Percentiles rank a stretch among this genome's conserved stretches.
Evolutionary conservation across 169 alveolate genomes (phyloP).

Genomic region (Eimeria nieschulzi): DNA sequence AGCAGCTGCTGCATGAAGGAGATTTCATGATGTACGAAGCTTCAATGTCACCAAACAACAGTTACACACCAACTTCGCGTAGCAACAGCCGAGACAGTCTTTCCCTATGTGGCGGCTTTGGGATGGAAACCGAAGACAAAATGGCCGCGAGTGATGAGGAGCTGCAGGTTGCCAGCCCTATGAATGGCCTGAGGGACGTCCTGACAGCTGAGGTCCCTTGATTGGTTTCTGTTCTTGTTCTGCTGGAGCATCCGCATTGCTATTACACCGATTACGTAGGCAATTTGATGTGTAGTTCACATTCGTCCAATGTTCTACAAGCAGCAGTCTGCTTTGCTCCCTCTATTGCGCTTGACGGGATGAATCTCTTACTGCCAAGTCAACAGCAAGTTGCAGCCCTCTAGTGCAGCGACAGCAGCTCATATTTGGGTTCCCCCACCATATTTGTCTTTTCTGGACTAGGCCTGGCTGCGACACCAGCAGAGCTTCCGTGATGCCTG

Average conservation of each 20-base stretch:
- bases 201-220: constrained; percentile 61
- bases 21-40: constrained; percentile 21
- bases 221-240: background rate
- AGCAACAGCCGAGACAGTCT: constrained; percentile 50
- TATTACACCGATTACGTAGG: background rate
- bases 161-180: constrained; percentile 61
- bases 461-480: too few species aligned
- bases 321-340: constrained; percentile 1
- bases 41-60: constrained; percentile 22
- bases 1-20: constrained; percentile 7
- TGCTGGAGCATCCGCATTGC: background rate
- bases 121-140: constrained; percentile 58
- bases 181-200: constrained; percentile 50
- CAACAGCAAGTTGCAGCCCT: too few species aligned
- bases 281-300: background rate
- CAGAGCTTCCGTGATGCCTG: too few species aligned
- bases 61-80: constrained; percentile 61
- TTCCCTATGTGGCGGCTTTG: constrained; percentile 54
- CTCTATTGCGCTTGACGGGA: too few species aligned
- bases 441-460: too few species aligned
- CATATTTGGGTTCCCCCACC: too few species aligned
- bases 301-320: background rate
- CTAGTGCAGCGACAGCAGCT: too few species aligned
- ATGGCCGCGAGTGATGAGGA: constrained; percentile 66
- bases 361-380: too few species aligned